These are phyloP conservation scores for Debaryomyces maramus DNA, from an alignment of 805 yeast species.

Conservation along the genomic window DNA sequence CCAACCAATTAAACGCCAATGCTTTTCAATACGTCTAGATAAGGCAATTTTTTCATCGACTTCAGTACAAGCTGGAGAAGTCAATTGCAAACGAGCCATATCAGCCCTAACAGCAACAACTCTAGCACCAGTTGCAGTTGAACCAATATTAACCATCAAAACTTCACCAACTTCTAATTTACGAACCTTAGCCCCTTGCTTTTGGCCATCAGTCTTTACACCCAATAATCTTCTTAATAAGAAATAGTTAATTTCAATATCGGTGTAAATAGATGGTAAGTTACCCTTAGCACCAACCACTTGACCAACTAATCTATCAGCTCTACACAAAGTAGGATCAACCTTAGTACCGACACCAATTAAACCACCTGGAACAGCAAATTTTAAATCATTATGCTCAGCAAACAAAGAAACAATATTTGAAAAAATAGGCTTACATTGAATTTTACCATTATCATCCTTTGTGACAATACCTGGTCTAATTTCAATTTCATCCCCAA, in stretches of 20 bases:
- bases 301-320: conserved; percentile 98
- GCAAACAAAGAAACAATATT: conserved; percentile 93
- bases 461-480: conserved; percentile 99
- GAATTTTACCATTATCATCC: conserved; percentile 83
- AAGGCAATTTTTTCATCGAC: conserved; percentile 97
- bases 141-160: conserved; percentile 98
- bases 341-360: conserved; percentile 99
- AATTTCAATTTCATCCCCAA: conserved; percentile 98
- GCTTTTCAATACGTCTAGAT: conserved; percentile 98
- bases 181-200: conserved; percentile 90
- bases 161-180: conserved; percentile 93
- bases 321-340: conserved; percentile 98
- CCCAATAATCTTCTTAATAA: conserved; percentile 94
- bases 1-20: conserved; percentile 99
- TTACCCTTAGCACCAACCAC: conserved; percentile 97
- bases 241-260: conserved; percentile 96
- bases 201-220: conserved; percentile 97
- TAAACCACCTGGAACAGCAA: conserved; percentile 99
- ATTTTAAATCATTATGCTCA: conserved; percentile 95
- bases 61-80: conserved; percentile 99
- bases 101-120: conserved; percentile 98
- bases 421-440: conserved; percentile 94
- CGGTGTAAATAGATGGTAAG: conserved; percentile 94
- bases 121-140: conserved; percentile 99
- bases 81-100: conserved; percentile 96